These are phyloP conservation scores for Lactarius evosmus DNA, from an alignment of 768 basidiomycete species.

Conservation along the genomic window DNA sequence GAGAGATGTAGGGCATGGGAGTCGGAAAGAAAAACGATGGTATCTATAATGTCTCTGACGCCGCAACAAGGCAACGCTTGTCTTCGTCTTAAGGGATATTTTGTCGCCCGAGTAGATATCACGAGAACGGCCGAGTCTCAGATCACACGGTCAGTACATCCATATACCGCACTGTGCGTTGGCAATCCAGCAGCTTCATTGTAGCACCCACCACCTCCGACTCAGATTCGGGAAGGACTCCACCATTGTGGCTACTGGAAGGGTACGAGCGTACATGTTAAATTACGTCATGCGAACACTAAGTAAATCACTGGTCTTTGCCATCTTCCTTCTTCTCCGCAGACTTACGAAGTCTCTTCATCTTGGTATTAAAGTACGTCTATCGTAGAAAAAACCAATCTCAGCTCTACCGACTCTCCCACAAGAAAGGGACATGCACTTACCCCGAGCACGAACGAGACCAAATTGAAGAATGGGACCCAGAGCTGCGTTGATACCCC, in stretches of 20 bases:
- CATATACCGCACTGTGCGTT: neutral
- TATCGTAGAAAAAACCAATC: neutral
- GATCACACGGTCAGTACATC: neutral
- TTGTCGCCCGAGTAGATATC: too few relatives aligned
- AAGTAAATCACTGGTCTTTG: slow-evolving; percentile 27
- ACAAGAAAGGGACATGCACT: slow-evolving; percentile 32
- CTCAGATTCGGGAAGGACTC: neutral
- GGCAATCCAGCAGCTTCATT: neutral
- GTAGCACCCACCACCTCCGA: neutral
- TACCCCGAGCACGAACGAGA: slow-evolving; percentile 76
- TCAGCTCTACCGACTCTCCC: slow-evolving; percentile 1
- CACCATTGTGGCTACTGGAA: neutral
- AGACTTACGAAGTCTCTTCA: slow-evolving; percentile 51
- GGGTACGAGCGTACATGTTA: neutral
- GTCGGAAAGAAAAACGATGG: neutral
- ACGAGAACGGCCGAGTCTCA: neutral
- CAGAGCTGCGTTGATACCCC: slow-evolving; percentile 51
- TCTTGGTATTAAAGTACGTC: slow-evolving; percentile 72
- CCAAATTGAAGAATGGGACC: slow-evolving; percentile 82
- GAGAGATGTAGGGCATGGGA: neutral
- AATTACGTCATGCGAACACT: neutral
- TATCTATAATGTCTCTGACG: neutral
- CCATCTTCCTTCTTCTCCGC: slow-evolving; percentile 48
- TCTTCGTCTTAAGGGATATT: too few relatives aligned
- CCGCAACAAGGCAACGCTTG: too few relatives aligned